Evolutionary conservation across 2,329 filamentous ascomycete species (phyloP), one percentile per base, ranked within the genome.

Genomic region (Nakataea oryzae): DNA sequence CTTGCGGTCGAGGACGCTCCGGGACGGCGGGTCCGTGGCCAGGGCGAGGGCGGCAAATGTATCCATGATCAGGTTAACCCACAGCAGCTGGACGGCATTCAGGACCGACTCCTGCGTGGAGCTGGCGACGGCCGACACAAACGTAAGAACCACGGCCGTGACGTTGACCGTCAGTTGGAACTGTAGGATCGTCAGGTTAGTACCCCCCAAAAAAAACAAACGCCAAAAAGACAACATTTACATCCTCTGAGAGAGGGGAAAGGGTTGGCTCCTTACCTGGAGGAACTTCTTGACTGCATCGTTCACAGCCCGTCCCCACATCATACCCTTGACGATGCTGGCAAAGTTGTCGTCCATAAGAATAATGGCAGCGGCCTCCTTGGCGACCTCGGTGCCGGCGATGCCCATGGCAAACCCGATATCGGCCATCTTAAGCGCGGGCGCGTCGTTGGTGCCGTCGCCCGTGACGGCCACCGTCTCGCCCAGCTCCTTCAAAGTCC

Each of bases 41-140:
- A 96, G 83, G 11, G 92, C 92, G 54, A 96, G 81, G 21, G 92
- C 92, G 28, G 92, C 93, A 64, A 97, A 91, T 0, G 93, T 96
- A 69, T 97, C 93, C 93, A 96, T 97, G 76, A 97, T 97, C 69
- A 97, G 79, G 70, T 96, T 97, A 69, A 97, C 91, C 93, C 93
- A 97, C 32, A 97, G 86, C 68, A 97, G 83, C 75, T 97, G 93
- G 29, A 96, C 92, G 13, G 92, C 92, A 2, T 86, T 95, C 62
- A 97, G 78, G 29, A 96, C 92, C 58, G 91, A 91, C 59, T 79
- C 73, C 72, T 93, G 88, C 2, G 85, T 75, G 0, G 72, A 71
- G 72, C 82, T 92, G 32, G 88, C 85, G 12, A 96, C 89, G 34
- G 92, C 89, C 14, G 91, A 92, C 63, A 96, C 86, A 69, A 97